phyloP scores from a whole-genome alignment of 129 eudicot species.

The Smallanthus sonchifolius region DNA sequence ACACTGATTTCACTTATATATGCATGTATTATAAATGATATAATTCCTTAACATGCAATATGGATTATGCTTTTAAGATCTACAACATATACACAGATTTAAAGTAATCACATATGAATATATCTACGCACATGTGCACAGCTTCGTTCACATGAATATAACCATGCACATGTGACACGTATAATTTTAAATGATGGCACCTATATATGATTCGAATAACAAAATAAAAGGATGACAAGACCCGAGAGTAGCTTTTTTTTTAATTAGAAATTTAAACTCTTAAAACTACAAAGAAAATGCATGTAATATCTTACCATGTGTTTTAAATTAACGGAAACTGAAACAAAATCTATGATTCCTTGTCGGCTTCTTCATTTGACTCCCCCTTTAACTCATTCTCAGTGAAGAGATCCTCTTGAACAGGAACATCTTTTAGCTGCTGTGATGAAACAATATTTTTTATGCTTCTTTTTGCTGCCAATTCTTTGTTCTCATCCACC shows the following conservation, averaged over 20 bases:
- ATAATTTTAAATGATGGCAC: too few species aligned
- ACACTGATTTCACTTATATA: conserved; percentile 7
- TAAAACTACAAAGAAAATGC: background rate
- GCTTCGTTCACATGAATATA: too few species aligned
- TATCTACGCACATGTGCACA: too few species aligned
- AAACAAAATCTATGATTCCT: conserved; percentile 2
- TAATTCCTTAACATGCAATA: background rate
- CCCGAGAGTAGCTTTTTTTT: background rate
- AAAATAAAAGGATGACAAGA: too few species aligned
- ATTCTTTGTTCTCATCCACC: conserved; percentile 38
- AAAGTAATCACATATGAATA: background rate
- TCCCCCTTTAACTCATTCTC: conserved; percentile 66
- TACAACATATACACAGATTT: background rate
- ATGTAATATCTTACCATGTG: background rate
- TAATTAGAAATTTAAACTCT: background rate
- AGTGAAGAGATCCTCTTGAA: conserved; percentile 64
- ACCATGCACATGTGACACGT: too few species aligned
- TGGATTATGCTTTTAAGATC: background rate
- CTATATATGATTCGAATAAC: too few species aligned
- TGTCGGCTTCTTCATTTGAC: conserved; percentile 9
- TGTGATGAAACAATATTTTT: conserved; percentile 59
- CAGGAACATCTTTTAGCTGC: conserved; percentile 64
- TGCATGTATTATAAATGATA: background rate
- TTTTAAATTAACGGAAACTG: background rate
- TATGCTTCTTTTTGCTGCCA: conserved; percentile 64